Base-by-base conservation (phyloP, 2,329 filamentous ascomycete species). In the Pyrenophora seminiperda region DNA sequence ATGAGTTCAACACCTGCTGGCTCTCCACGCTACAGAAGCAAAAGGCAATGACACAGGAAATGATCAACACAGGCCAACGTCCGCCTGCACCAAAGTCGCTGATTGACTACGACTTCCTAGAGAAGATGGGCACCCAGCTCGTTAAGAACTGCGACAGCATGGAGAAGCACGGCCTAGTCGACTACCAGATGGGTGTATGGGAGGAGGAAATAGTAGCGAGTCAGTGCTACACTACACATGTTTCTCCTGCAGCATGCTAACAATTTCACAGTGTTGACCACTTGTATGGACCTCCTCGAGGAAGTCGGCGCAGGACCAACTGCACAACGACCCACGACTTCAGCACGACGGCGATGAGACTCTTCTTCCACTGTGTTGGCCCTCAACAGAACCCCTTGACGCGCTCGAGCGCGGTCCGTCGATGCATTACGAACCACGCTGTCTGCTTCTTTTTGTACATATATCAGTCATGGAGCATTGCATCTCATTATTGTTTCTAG, bases 171-270 rank as follows among this genome's bases (percentile, higher is more conserved):
- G 94, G 94, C n/a, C 77, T 99, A 39, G 91, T 99, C 9, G 94
- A 99, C 75, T 99, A 97, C 71, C 89, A 97, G 67, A 95, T 96
- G 77, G 94, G 94, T 7, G 90, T 97, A 19, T 95, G 91, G 84
- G 94, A 97, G 74, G 92, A 97, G 69, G 86, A 90, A 67, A 97
- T 97, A 62, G 83, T 94, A 62, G 83, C 83, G 50, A 82, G 92
- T 96, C 79, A 75, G 89, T 81, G 20, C 33, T 29, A 31, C 38
- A 32, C 36, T 24, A 38, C 14, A 20, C 18, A 31, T 13, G n/a
- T 31, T 4, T 15, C 30, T 40, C 11, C 6, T 20, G 17, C 34
- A 18, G 5, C 15, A 31, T 24, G 36, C 58, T 61, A 54, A 63
- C 41, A 47, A 10, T 50, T 56, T 19, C 15, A 19, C 53, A 84